Conservation (phyloP, 1,139 yeast genomes). For the Protomyces arabidopsidicola region DNA sequence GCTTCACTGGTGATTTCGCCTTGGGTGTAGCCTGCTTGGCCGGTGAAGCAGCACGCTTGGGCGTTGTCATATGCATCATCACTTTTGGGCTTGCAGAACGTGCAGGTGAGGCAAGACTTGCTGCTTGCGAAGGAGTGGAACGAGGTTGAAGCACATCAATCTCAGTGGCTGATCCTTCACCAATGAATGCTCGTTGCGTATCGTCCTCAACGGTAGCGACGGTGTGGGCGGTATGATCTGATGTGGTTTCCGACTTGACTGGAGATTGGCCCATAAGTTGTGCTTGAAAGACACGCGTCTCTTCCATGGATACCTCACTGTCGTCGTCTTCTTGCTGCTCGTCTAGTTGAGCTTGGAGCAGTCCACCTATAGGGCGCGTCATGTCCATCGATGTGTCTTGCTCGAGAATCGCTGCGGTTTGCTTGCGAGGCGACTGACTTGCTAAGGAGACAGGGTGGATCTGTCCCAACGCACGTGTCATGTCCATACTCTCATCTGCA, state of each 20-base stretch:
- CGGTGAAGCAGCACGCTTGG: not conserved
- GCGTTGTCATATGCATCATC: not conserved
- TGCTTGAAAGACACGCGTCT: constrained; percentile 27
- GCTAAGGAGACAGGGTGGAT: constrained; percentile 1
- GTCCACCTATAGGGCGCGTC: constrained; percentile 31
- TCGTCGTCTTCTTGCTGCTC: not conserved
- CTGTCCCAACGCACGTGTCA: constrained; percentile 29
- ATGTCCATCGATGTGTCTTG: constrained; percentile 33
- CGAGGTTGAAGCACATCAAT: constrained; percentile 15
- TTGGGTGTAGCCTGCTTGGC: not conserved
- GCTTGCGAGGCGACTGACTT: not conserved
- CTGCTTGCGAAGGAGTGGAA: not conserved
- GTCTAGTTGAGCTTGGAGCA: constrained; percentile 4
- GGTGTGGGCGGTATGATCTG: constrained; percentile 31
- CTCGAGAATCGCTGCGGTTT: not conserved
- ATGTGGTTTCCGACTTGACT: constrained; percentile 30
- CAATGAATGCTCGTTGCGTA: constrained; percentile 11
- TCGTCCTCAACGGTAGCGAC: constrained; percentile 25
- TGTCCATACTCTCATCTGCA: constrained; percentile 29
- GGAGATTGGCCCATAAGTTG: not conserved
- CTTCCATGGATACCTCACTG: constrained; percentile 29
- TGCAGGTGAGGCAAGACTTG: constrained; percentile 1
- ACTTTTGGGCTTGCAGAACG: not conserved
- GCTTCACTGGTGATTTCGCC: not conserved
- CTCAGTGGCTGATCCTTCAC: constrained; percentile 27